Base-by-base conservation (phyloP, 2,329 filamentous ascomycete genomes). In the Reticulascus tulasneorum region DNA sequence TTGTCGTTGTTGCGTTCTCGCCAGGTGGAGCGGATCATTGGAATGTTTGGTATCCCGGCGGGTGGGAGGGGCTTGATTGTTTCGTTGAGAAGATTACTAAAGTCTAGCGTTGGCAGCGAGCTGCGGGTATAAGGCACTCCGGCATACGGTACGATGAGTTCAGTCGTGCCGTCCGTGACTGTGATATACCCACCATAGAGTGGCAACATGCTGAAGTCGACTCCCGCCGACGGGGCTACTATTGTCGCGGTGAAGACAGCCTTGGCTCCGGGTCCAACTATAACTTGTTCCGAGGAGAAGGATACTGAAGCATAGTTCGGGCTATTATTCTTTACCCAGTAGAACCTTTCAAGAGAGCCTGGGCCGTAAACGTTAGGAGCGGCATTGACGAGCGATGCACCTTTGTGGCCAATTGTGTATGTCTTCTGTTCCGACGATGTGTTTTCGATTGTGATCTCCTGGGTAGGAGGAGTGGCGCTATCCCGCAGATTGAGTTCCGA, bases 401-500 rank as follows among this genome's bases (percentile, higher is more conserved):
- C 33, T 29, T 29, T 29, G 19, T 40, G 38, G 4, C 29, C 33
- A 25, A 40, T 15, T 10, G 10, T 15, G 28, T 40, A 40, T 9
- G 38, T 40, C 28, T 40, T 40, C 16, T 28, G 3, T 11, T 17
- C 12, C 13, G 20, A 27, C 11, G 38, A 40, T 11, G 20, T 20
- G 13, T 37, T 40, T 21, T 37, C 38, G n/a, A 32, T 40, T 8
- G 33, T 40, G 28, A 40, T 36, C 15, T 28, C 33, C 23, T 27
- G 28, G 13, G 31, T 26, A 9, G 28, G 9, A 2, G 38, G 28
- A 8, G 9, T 23, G 7, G 38, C 15, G 9, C 28, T 32, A 16
- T 40, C 38, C 9, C 11, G 27, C 8, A 40, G 28, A n/a, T 40
- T 40, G 38, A 40, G 33, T 15, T 40, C 33, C 7, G 38, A 36